These are phyloP conservation scores for Cercospora canescens DNA, from an alignment of 2,329 filamentous ascomycete genomes.

Conservation along the genomic window DNA sequence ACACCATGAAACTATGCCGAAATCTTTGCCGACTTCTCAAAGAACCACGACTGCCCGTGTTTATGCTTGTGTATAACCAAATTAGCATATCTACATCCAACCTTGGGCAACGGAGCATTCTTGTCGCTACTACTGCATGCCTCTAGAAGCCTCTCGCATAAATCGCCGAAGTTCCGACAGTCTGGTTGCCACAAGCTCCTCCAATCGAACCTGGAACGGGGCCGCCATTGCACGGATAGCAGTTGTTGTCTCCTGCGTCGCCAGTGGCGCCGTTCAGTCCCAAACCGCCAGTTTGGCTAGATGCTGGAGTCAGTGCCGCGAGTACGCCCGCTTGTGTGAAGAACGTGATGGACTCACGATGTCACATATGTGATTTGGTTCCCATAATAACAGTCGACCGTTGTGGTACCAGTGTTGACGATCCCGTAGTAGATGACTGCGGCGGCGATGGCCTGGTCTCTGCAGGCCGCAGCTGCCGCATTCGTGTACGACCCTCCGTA, in stretches of 20 bases:
- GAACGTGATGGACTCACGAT: constrained; percentile 15
- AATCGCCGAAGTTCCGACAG: constrained; percentile 31
- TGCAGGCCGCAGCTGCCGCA: background rate
- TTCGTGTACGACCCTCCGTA: constrained; percentile 27
- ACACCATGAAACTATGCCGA: background rate
- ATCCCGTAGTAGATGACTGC: constrained; percentile 30
- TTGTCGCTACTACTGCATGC: background rate
- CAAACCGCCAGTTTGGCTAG: constrained; percentile 2
- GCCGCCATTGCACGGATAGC: constrained; percentile 28
- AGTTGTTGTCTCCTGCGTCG: constrained; percentile 30
- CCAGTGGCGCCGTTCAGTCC: constrained; percentile 15
- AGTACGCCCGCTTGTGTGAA: too few species aligned
- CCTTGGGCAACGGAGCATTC: background rate
- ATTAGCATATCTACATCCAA: constrained; percentile 4
- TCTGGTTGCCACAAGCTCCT: constrained; percentile 31
- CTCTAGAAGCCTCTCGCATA: constrained; percentile 30
- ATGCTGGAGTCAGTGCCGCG: background rate
- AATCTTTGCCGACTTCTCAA: background rate
- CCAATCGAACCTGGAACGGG: constrained; percentile 13
- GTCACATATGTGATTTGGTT: constrained; percentile 30
- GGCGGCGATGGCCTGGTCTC: constrained; percentile 1
- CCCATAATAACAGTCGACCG: constrained; percentile 33
- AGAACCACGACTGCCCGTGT: background rate
- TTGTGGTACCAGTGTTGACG: constrained; percentile 25
- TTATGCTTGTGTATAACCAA: background rate